Base-by-base conservation (phyloP, 345 rosid genomes). In the Eucalyptus sp. region DNA sequence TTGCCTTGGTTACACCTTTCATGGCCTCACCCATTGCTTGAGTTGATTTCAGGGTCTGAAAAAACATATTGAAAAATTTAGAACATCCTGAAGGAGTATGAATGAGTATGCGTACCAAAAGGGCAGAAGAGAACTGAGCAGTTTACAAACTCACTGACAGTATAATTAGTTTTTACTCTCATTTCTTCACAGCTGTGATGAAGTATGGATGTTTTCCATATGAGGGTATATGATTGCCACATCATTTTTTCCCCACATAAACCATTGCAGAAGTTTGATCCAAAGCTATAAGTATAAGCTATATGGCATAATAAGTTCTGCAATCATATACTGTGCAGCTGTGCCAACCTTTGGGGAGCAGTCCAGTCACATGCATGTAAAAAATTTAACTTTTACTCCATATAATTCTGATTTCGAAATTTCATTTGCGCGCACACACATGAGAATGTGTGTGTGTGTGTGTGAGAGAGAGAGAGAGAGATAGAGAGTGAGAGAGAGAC, bases 1-100 rank as follows among this genome's bases (percentile, higher is more conserved):
- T 96, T 52, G 99, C 99, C 93, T 95, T 96, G n/a, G 99, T 96
- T 88, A 96, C 97, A 64, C 99, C 97, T 92, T 96, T 95, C 99
- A 96, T 96, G 16, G 98, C 99, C 92, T 96, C 96, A 27, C 99
- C 98, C 99, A 96, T 96, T 17, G 98, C 97, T 92, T 96, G 98
- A 37, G 99, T 96, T 20, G 98, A 96, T 91, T 96, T 96, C 91
- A 96, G 86, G 13, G 98, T 96, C 99, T 96, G 90, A 52, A 68
- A 37, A 7, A 49, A 64, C 51, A 7, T 41, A 52, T 66, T 10
- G 52, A 43, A 48, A 64, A 86, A 6, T 14, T 54, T 51, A 51
- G 87, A 86, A 37, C 27, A 76, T 41, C 48, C 15, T 0, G 46
- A 71, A 37, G 83, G 83, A 5, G 25, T 5, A 71, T 71, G 41